Conservation (phyloP, 1,284 basidiomycete genomes). For the Flammula alnicola region DNA sequence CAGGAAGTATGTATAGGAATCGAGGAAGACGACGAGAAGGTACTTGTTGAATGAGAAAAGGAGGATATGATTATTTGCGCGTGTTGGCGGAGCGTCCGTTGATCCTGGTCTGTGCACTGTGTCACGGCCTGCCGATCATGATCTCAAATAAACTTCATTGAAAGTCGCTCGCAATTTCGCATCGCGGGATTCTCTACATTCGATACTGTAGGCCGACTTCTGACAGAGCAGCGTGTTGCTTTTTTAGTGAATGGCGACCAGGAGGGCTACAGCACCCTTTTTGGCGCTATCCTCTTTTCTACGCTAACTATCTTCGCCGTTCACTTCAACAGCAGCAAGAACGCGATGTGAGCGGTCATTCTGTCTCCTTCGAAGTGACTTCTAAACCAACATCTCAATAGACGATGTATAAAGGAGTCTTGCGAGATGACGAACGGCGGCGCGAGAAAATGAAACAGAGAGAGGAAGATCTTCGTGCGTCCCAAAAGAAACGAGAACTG, state of each 20-base stretch:
- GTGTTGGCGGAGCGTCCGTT: conserved; percentile 32
- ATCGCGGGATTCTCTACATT: too few species aligned
- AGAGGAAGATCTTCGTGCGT: conserved; percentile 68
- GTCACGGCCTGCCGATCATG: not conserved
- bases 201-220: too few species aligned
- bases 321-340: conserved; percentile 90
- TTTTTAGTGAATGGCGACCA: conserved; percentile 50
- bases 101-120: conserved; percentile 30
- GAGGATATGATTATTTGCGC: conserved; percentile 38
- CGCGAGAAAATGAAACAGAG: conserved; percentile 72
- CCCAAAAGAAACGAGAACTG: conserved; percentile 62
- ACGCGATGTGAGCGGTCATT: conserved; percentile 63
- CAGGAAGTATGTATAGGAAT: conserved; percentile 5
- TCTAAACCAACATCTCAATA: conserved; percentile 33
- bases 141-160: conserved; percentile 1
- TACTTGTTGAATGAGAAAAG: conserved; percentile 16
- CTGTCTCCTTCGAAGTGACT: conserved; percentile 8
- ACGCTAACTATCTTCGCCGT: conserved; percentile 87
- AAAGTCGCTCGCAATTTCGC: too few species aligned
- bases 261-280: conserved; percentile 81
- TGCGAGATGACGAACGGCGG: conserved; percentile 85
- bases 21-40: conserved; percentile 7
- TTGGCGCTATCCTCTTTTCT: conserved; percentile 69
- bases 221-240: not conserved
- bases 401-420: conserved; percentile 91